phyloP scores from a whole-genome alignment of 1,284 basidiomycete genomes.

The Erythrobasidium hasegawianum region DNA sequence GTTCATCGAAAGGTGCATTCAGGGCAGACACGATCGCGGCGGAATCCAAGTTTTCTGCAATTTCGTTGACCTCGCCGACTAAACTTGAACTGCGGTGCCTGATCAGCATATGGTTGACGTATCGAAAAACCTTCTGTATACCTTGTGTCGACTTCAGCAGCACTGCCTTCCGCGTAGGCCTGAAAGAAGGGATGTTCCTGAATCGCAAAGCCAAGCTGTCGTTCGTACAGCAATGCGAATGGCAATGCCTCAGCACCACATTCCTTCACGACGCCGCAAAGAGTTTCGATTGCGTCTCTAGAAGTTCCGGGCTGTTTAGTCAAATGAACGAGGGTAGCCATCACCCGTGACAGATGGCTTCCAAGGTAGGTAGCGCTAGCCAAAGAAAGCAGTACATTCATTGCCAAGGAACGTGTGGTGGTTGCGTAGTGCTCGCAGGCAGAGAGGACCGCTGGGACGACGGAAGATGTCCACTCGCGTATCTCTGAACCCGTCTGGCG shows the following conservation, averaged over 20 bases:
- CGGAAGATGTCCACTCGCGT: constrained; percentile 16
- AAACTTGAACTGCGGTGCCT: neutral
- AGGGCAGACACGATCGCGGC: constrained; percentile 8
- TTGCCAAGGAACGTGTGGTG: neutral
- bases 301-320: neutral
- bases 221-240: constrained; percentile 14
- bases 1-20: constrained; percentile 3
- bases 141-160: constrained; percentile 8
- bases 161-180: constrained; percentile 16
- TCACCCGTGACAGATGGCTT: constrained; percentile 17
- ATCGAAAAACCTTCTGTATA: neutral
- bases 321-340: constrained; percentile 8
- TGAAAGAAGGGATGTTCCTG: constrained; percentile 9
- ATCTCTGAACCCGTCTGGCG: constrained; percentile 3
- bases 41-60: constrained; percentile 5
- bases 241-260: constrained; percentile 19
- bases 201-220: constrained; percentile 9
- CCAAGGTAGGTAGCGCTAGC: constrained; percentile 8
- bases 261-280: constrained; percentile 20
- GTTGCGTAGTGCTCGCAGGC: neutral
- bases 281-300: neutral
- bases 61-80: constrained; percentile 13
- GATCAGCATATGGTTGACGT: neutral
- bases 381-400: constrained; percentile 8
- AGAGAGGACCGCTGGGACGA: constrained; percentile 19